Evolutionary conservation across 2,329 filamentous ascomycete genomes (phyloP).

Genomic region (Huntiella abstrusa): DNA sequence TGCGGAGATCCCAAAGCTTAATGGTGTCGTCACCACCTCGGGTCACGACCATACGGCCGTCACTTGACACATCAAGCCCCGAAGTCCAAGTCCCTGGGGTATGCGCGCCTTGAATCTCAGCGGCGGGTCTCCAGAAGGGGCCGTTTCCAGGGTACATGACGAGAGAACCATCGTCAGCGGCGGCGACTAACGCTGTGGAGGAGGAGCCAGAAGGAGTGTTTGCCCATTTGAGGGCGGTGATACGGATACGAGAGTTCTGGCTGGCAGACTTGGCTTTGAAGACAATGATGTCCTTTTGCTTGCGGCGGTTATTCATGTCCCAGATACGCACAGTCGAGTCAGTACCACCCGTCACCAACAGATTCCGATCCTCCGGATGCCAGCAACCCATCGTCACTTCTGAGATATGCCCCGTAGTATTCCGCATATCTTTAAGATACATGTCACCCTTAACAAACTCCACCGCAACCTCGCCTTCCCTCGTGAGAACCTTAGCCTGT

Average conservation of each 20-base stretch:
- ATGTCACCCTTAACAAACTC: conserved; percentile 97
- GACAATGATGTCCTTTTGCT: conserved; percentile 84
- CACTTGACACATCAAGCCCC: conserved; percentile 74
- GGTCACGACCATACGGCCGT: conserved; percentile 79
- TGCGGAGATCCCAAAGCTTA: conserved; percentile 92
- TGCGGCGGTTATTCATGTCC: conserved; percentile 81
- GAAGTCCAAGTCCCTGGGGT: conserved; percentile 72
- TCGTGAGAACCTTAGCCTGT: conserved; percentile 73
- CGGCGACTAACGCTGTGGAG: conserved; percentile 53
- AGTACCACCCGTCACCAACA: conserved; percentile 79
- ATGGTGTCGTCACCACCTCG: conserved; percentile 81
- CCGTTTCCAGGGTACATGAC: conserved; percentile 86
- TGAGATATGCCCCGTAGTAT: conserved; percentile 90
- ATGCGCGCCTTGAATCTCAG: conserved; percentile 72
- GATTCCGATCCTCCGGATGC: conserved; percentile 70
- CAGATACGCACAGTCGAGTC: conserved; percentile 93
- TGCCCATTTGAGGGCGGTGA: conserved; percentile 86
- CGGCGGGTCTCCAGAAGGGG: conserved; percentile 63
- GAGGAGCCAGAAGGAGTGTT: conserved; percentile 51
- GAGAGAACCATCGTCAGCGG: conserved; percentile 74
- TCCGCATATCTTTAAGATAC: conserved; percentile 93
- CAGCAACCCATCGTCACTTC: conserved; percentile 79
- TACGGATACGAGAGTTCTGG: conserved; percentile 73
- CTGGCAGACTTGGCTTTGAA: conserved; percentile 87
- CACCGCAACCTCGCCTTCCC: conserved; percentile 69